Percentiles rank a stretch among this genome's conserved stretches.
Evolutionary conservation across 2,329 filamentous ascomycete species (phyloP).

Genomic region (Monilinia laxa): DNA sequence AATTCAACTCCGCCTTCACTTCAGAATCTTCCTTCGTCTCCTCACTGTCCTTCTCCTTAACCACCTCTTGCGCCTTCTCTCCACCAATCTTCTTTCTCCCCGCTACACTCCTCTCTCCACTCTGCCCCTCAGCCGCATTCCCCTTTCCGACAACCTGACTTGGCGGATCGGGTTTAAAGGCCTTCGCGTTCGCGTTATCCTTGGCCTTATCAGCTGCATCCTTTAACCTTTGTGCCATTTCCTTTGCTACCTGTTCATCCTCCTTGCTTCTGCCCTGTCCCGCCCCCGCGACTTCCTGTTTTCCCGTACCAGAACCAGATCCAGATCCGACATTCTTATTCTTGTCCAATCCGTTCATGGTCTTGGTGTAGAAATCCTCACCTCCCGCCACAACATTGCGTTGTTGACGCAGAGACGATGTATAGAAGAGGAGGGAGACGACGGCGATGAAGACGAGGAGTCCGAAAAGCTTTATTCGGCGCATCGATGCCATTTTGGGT

Average conservation of each 20-base stretch:
- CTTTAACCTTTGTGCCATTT: constrained; percentile 62
- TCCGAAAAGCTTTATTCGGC: constrained; percentile 66
- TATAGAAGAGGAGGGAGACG: constrained; percentile 71
- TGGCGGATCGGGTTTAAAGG: constrained; percentile 58
- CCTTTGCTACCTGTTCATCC: constrained; percentile 55
- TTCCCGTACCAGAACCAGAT: background rate
- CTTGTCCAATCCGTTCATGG: constrained; percentile 50
- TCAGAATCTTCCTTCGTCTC: constrained; percentile 61
- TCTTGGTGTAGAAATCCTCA: constrained; percentile 61
- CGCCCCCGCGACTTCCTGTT: constrained; percentile 11
- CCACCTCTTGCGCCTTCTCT: constrained; percentile 38
- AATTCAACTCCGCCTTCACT: constrained; percentile 69
- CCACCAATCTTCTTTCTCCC: constrained; percentile 49
- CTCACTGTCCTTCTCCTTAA: constrained; percentile 35
- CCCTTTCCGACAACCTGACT: constrained; percentile 52
- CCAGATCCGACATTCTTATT: background rate
- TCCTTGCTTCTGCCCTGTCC: constrained; percentile 43
- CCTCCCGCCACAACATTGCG: constrained; percentile 48
- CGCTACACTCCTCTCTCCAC: constrained; percentile 46
- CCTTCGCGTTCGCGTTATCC: constrained; percentile 66
- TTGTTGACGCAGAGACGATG: constrained; percentile 55
- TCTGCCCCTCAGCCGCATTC: constrained; percentile 39
- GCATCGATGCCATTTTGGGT: constrained; percentile 62
- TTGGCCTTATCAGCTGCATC: constrained; percentile 69
- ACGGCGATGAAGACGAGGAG: constrained; percentile 64